Base-by-base conservation (phyloP, 1,139 yeast genomes). In the Kluyveromyces sp. region DNA sequence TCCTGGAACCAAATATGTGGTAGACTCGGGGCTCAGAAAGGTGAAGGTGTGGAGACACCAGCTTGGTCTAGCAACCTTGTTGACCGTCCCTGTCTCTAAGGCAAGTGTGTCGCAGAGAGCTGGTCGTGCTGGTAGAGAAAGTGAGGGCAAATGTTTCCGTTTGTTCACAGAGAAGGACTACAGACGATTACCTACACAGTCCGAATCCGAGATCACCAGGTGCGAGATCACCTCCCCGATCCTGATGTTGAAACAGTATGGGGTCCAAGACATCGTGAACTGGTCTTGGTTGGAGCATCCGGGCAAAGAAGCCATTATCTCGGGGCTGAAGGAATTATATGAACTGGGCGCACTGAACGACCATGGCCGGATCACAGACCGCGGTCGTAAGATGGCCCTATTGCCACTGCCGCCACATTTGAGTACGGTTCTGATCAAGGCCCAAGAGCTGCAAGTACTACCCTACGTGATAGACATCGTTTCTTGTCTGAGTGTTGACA, bases 71-170 rank as follows among this genome's bases (percentile, higher is more conserved):
- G 94, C 96, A 11, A 85, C 97, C 0, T 74, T 92, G 58, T 69
- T 89, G 41, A 88, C 96, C 0, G 87, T 94, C 0, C 92, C 98
- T 1, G 82, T 94, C 16, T 88, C 97, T 0, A 88, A 85, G 58
- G 95, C 97, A 0, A 84, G 95, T 34, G 98, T 98, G 0, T 77
- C 83, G 36, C 99, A 92, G 68, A 74, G 99, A 65, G 82, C 94
- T 46, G 99, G 99, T 63, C 85, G 99, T 73, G 98, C 98, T 22
- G 99, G 99, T 53, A 86, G 99, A 77, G 97, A 92, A 67, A 74
- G 78, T 6, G 78, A 84, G 35, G 99, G 99, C 42, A 92, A 89
- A 62, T 88, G 94, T 33, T 92, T 74, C 63, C 70, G 98, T 48
- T 67, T 92, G 32, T 94, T 83, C 61, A 80, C 84, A 45, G 97